Evolutionary conservation across 164 flowering plant species (phyloP).

Genomic region (Sextonia rubra): DNA sequence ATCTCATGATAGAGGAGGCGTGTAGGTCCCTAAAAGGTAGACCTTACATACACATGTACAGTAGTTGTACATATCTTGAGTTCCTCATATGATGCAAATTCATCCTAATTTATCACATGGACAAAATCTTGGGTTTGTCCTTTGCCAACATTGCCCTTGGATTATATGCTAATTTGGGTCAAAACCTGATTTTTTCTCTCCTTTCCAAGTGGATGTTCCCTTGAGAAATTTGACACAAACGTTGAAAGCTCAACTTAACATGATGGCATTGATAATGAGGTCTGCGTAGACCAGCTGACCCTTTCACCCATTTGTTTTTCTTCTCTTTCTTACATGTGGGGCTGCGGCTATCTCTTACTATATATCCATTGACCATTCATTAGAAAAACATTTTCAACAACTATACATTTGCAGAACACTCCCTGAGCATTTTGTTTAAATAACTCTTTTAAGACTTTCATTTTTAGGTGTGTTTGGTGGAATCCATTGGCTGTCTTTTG

Average conservation of each 20-base stretch:
- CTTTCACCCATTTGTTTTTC: slow-evolving; percentile 2
- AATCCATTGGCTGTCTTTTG: background rate
- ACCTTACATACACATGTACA: no score
- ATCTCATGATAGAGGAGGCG: no score
- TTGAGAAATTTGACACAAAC: background rate
- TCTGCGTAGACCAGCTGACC: slow-evolving; percentile 7
- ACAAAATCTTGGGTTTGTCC: no score
- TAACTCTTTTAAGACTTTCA: background rate
- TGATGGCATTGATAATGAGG: background rate
- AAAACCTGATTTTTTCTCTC: background rate
- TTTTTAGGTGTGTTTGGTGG: slow-evolving; percentile 5
- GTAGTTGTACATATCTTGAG: no score
- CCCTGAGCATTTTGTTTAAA: background rate
- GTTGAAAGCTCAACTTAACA: slow-evolving; percentile 8
- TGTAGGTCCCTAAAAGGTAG: no score
- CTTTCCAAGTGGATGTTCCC: background rate
- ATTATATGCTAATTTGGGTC: background rate
- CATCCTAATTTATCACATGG: no score
- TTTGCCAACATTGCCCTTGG: no score
- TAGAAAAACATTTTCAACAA: background rate
- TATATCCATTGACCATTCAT: background rate
- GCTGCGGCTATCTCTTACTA: background rate
- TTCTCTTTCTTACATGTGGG: background rate
- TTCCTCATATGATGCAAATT: no score
- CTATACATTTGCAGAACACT: background rate